These are phyloP conservation scores for Sechiopsis laciniata DNA, from an alignment of 306 rosid genomes.

Conservation along the genomic window DNA sequence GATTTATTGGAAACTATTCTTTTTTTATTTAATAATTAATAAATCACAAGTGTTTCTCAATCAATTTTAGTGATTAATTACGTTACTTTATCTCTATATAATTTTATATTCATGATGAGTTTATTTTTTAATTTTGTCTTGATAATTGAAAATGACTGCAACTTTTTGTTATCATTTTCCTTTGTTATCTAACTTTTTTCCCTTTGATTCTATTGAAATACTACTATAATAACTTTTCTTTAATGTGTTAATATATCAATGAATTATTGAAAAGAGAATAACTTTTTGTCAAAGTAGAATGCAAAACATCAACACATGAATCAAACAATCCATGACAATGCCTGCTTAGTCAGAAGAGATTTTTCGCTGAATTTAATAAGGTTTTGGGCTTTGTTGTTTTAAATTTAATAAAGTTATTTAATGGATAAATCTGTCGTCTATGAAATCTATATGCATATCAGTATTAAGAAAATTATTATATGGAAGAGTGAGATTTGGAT, in stretches of 20 bases:
- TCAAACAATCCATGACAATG: not conserved
- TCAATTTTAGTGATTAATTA: conserved; percentile 6
- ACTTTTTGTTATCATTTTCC: not conserved
- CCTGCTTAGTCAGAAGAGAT: not conserved
- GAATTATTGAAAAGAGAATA: not conserved
- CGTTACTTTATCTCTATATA: not conserved
- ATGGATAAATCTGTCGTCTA: too few species aligned
- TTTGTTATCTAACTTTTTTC: not conserved
- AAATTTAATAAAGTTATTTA: not conserved
- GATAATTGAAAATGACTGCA: not conserved
- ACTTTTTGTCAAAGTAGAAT: not conserved
- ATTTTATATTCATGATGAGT: not conserved
- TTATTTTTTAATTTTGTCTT: not conserved
- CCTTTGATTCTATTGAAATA: not conserved
- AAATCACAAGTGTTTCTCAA: not conserved
- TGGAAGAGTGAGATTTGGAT: too few species aligned
- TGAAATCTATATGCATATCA: too few species aligned
- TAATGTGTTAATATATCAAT: not conserved
- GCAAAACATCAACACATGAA: not conserved
- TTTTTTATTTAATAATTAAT: not conserved
- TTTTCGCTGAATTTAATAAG: not conserved
- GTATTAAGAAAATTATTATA: too few species aligned
- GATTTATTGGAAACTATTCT: not conserved
- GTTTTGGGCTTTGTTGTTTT: not conserved
- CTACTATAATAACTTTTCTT: not conserved